Conservation (phyloP, 1,284 basidiomycete species). For the Schizopora paradoxa region DNA sequence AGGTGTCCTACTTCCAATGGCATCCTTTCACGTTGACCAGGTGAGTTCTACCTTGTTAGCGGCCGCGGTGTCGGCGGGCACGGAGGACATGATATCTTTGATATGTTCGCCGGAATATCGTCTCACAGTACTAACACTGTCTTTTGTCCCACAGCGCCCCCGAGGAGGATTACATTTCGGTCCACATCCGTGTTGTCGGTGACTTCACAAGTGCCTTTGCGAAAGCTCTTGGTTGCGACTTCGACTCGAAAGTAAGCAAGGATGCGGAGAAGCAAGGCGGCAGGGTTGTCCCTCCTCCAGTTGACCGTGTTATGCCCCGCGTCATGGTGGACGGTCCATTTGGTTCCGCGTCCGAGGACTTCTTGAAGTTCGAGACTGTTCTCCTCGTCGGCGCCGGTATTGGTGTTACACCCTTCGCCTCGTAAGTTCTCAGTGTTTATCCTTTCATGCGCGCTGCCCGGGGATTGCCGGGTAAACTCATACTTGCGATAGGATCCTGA, state of each 20-base stretch:
- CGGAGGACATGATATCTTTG: background rate
- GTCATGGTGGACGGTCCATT: constrained; percentile 90
- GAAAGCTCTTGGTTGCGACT: constrained; percentile 78
- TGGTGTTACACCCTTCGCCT: constrained; percentile 90
- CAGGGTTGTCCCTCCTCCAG: constrained; percentile 54
- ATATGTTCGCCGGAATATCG: background rate
- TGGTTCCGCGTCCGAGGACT: constrained; percentile 81
- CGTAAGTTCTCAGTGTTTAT: constrained; percentile 40
- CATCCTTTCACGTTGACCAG: constrained; percentile 90
- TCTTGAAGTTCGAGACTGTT: constrained; percentile 80
- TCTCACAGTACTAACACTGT: constrained; percentile 2
- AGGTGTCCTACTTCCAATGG: constrained; percentile 90
- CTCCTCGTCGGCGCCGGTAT: constrained; percentile 86
- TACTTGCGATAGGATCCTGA: constrained; percentile 56
- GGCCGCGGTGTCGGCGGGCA: background rate
- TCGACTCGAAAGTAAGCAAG: constrained; percentile 48
- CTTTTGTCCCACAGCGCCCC: constrained; percentile 50
- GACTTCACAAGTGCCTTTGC: constrained; percentile 83
- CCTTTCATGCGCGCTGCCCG: constrained; percentile 12
- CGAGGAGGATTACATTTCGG: constrained; percentile 86
- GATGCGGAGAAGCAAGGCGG: constrained; percentile 37
- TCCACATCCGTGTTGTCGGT: constrained; percentile 83
- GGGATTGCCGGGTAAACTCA: constrained; percentile 19
- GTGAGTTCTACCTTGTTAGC: constrained; percentile 26
- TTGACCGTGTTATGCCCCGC: constrained; percentile 73